Evolutionary conservation across 805 yeast genomes (phyloP).

Genomic region (Komagataella pastoris): DNA sequence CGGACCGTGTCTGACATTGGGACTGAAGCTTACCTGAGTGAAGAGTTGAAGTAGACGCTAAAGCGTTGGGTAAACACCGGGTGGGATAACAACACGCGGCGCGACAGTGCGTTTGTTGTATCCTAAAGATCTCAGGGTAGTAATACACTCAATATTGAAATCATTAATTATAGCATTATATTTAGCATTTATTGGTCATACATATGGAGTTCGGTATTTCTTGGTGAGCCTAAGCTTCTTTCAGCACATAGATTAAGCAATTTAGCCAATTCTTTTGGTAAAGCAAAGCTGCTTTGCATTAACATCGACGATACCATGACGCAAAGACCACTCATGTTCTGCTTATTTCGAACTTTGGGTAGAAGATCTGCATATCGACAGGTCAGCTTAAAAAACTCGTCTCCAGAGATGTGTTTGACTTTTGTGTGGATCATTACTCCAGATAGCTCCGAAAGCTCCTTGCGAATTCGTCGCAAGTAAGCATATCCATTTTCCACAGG

Average conservation of each 20-base stretch:
- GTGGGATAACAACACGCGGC: not conserved
- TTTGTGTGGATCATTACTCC: slow-evolving; percentile 18
- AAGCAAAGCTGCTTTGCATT: slow-evolving; percentile 34
- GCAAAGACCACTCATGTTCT: slow-evolving; percentile 44
- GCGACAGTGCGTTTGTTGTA: not conserved
- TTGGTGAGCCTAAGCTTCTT: slow-evolving; percentile 30
- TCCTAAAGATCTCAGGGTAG: not conserved
- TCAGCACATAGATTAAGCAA: slow-evolving; percentile 39
- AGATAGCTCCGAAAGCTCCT: slow-evolving; percentile 21
- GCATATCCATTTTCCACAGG: slow-evolving; percentile 35
- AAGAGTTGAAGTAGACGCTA: not conserved
- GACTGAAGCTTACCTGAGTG: not conserved
- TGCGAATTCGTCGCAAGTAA: slow-evolving; percentile 35
- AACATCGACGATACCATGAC: slow-evolving; percentile 27
- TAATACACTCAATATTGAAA: too few relatives aligned
- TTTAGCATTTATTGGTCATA: not conserved
- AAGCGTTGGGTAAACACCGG: not conserved
- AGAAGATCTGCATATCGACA: slow-evolving; percentile 26
- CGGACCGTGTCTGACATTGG: not conserved
- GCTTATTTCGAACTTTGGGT: slow-evolving; percentile 24
- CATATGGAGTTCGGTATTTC: not conserved
- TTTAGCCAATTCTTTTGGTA: slow-evolving; percentile 42
- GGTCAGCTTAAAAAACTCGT: slow-evolving; percentile 27
- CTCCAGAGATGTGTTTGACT: slow-evolving; percentile 18
- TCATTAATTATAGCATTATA: not conserved